Percentiles rank a stretch among this genome's conserved stretches.
Evolutionary conservation across 805 yeast genomes (phyloP).

Genomic region (Kodamaea leandrae): DNA sequence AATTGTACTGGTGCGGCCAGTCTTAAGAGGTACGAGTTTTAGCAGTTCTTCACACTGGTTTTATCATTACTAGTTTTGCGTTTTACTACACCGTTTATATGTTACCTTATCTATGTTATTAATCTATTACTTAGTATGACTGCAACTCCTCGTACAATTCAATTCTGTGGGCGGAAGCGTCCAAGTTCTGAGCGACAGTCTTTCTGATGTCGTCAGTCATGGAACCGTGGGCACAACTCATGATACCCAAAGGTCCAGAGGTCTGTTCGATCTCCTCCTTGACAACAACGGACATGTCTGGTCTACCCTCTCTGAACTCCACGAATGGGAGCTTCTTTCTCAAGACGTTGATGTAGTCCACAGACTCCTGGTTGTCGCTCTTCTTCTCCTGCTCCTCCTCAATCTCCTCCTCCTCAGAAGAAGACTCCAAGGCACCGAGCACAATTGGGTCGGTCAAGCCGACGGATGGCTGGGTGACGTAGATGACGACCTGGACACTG

Average conservation of each 20-base stretch:
- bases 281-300: constrained; percentile 35
- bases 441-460: constrained; percentile 14
- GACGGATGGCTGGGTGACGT: constrained; percentile 36
- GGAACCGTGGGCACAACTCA: constrained; percentile 48
- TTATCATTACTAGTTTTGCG: too few relatives aligned
- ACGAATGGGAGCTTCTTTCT: constrained; percentile 30
- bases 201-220: constrained; percentile 38
- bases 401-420: constrained; percentile 11
- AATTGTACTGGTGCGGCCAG: too few relatives aligned
- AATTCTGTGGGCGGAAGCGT: constrained; percentile 26
- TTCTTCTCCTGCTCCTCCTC: constrained; percentile 16
- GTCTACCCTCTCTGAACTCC: constrained; percentile 47
- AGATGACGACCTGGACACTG: constrained; percentile 37
- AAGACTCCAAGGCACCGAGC: constrained; percentile 10
- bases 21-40: too few relatives aligned
- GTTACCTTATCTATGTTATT: not conserved
- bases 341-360: constrained; percentile 14
- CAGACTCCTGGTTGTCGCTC: constrained; percentile 10
- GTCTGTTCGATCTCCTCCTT: constrained; percentile 34
- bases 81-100: too few relatives aligned
- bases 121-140: constrained; percentile 16
- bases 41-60: too few relatives aligned
- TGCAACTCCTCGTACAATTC: constrained; percentile 39
- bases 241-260: constrained; percentile 43
- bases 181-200: constrained; percentile 27